phyloP scores from a whole-genome alignment of 768 basidiomycete species.

The Tephrocybe sp. region DNA sequence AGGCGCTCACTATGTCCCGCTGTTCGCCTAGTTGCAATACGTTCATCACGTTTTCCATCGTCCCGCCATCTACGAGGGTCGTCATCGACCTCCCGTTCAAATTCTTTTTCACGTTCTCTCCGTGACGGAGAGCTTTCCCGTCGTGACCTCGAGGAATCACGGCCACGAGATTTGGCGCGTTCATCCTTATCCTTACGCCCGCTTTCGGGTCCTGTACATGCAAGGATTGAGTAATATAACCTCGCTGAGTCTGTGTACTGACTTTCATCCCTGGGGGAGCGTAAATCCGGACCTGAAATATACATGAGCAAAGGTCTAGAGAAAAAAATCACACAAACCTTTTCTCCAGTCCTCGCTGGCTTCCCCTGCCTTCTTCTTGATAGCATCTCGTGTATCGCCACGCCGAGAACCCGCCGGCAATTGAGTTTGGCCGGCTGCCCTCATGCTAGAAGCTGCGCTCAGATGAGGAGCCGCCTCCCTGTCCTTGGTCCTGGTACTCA shows the following conservation, averaged over 20 bases:
- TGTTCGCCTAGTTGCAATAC: conserved; percentile 60
- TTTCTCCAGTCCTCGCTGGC: conserved; percentile 82
- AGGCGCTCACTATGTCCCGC: conserved; percentile 44
- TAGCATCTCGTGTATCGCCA: conserved; percentile 54
- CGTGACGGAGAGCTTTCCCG: conserved; percentile 55
- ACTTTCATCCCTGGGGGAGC: conserved; percentile 64
- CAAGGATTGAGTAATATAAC: not conserved
- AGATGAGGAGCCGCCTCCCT: conserved; percentile 67
- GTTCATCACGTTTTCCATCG: conserved; percentile 78
- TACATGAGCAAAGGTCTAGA: conserved; percentile 10
- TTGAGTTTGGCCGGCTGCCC: conserved; percentile 36
- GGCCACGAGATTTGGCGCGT: conserved; percentile 58
- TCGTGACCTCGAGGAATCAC: conserved; percentile 60
- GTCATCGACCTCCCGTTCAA: conserved; percentile 51
- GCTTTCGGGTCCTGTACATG: conserved; percentile 31
- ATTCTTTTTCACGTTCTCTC: conserved; percentile 45
- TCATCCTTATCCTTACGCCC: conserved; percentile 61
- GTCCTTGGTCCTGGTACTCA: conserved; percentile 58
- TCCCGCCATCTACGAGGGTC: conserved; percentile 79
- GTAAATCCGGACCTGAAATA: conserved; percentile 44
- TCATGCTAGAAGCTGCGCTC: conserved; percentile 37
- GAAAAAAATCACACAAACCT: conserved; percentile 46
- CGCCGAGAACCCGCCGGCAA: conserved; percentile 42
- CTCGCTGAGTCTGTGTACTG: conserved; percentile 18
- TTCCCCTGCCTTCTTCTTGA: conserved; percentile 71